These are phyloP conservation scores for Smithsoniella earleae DNA, from an alignment of 163 green algal species.

Conservation along the genomic window DNA sequence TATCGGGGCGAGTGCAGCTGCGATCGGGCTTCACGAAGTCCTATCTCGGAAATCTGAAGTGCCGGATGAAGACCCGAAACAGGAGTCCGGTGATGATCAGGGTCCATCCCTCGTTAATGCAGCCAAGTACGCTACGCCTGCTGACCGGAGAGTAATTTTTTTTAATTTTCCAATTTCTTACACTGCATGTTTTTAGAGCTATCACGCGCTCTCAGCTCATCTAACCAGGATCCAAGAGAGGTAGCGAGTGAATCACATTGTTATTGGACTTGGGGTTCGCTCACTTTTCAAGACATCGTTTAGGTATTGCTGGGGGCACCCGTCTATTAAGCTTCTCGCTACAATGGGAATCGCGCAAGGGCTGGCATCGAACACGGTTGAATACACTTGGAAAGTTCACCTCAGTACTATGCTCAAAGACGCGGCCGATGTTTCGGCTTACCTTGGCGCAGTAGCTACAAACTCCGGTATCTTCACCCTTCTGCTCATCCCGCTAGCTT, in stretches of 20 bases:
- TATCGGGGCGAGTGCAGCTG: neutral
- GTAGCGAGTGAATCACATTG: no score
- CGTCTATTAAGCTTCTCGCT: slow-evolving; percentile 77
- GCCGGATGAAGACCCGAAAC: neutral
- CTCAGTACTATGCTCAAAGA: slow-evolving; percentile 73
- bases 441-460: slow-evolving; percentile 84
- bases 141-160: neutral
- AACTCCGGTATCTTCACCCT: slow-evolving; percentile 77
- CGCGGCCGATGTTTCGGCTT: slow-evolving; percentile 71
- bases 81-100: no score
- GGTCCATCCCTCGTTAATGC: no score
- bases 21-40: neutral
- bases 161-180: neutral
- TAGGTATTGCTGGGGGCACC: slow-evolving; percentile 35
- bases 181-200: neutral
- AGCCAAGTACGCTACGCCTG: no score
- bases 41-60: neutral
- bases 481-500: slow-evolving; percentile 56
- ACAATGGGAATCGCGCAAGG: slow-evolving; percentile 67
- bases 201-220: neutral
- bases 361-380: slow-evolving; percentile 60
- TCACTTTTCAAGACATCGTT: no score
- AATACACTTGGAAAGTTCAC: slow-evolving; percentile 91
- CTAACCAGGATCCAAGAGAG: slow-evolving; percentile 36
- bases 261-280: no score